These are phyloP conservation scores for Penicillium robsamsonii DNA, from an alignment of 495 filamentous ascomycete genomes.

Conservation along the genomic window DNA sequence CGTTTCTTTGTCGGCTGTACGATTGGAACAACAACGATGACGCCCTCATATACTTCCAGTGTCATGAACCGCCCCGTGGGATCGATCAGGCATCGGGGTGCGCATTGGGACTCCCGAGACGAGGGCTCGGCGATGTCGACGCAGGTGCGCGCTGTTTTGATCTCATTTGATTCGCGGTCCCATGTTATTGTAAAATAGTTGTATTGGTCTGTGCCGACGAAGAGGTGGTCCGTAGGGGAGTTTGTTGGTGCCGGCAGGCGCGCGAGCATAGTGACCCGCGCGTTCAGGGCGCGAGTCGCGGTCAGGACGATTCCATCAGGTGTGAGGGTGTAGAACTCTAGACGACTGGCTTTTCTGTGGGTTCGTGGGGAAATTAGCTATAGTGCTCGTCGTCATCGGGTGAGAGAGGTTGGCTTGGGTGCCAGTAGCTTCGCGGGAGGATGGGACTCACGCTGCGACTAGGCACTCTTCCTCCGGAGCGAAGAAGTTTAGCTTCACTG, in stretches of 20 bases:
- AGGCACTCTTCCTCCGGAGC: slow-evolving; percentile 72
- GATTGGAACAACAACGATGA: slow-evolving; percentile 73
- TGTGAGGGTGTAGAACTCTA: slow-evolving; percentile 75
- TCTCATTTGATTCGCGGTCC: slow-evolving; percentile 59
- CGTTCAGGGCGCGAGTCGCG: slow-evolving; percentile 69
- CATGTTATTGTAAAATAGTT: slow-evolving; percentile 87
- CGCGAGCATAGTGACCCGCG: slow-evolving; percentile 80
- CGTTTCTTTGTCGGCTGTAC: slow-evolving; percentile 59
- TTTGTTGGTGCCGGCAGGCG: slow-evolving; percentile 69
- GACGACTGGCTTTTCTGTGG: slow-evolving; percentile 79
- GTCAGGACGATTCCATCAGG: slow-evolving; percentile 59
- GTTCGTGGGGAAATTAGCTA: slow-evolving; percentile 4
- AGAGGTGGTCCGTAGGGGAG: slow-evolving; percentile 78
- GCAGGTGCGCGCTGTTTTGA: slow-evolving; percentile 68
- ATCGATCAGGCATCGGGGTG: slow-evolving; percentile 76
- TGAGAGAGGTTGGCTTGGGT: not conserved
- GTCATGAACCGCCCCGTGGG: slow-evolving; percentile 79
- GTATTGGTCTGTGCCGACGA: slow-evolving; percentile 85
- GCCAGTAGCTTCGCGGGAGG: not conserved
- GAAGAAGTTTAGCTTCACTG: slow-evolving; percentile 74
- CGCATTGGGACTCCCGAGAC: slow-evolving; percentile 72
- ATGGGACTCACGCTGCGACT: slow-evolving; percentile 72
- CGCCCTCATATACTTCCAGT: slow-evolving; percentile 84
- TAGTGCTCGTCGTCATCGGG: not conserved
- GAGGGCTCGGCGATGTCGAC: slow-evolving; percentile 75